These are phyloP conservation scores for Alternaria gansuensis DNA, from an alignment of 2,329 filamentous ascomycete species.

Conservation along the genomic window DNA sequence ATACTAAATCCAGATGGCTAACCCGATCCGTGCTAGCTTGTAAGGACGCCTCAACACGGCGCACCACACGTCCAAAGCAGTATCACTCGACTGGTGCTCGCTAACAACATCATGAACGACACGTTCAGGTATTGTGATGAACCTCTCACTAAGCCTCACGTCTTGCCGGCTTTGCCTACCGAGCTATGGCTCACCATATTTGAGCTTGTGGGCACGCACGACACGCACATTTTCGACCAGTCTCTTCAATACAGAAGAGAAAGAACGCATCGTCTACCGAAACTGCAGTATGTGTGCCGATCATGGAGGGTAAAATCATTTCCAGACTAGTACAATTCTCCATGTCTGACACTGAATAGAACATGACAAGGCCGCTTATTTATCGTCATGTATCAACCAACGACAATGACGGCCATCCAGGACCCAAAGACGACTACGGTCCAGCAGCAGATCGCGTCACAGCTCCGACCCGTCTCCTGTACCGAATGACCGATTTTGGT, in stretches of 20 bases:
- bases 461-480: neutral
- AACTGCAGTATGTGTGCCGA: conserved; percentile 1
- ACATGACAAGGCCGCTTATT: conserved; percentile 4
- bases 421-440: neutral
- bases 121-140: neutral
- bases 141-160: neutral
- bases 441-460: neutral
- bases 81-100: neutral
- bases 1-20: neutral
- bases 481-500: neutral
- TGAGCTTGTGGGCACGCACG: neutral
- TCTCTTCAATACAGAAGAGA: neutral
- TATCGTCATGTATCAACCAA: conserved; percentile 6
- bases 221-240: conserved; percentile 14
- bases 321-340: neutral
- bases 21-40: conserved; percentile 3
- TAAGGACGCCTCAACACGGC: neutral
- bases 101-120: neutral
- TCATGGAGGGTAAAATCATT: neutral
- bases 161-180: neutral
- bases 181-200: conserved; percentile 15
- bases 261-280: neutral
- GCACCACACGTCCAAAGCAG: neutral
- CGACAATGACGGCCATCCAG: neutral
- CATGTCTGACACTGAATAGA: conserved; percentile 7